Conservation (phyloP, 306 rosid species). For the Rosa rugosa region DNA sequence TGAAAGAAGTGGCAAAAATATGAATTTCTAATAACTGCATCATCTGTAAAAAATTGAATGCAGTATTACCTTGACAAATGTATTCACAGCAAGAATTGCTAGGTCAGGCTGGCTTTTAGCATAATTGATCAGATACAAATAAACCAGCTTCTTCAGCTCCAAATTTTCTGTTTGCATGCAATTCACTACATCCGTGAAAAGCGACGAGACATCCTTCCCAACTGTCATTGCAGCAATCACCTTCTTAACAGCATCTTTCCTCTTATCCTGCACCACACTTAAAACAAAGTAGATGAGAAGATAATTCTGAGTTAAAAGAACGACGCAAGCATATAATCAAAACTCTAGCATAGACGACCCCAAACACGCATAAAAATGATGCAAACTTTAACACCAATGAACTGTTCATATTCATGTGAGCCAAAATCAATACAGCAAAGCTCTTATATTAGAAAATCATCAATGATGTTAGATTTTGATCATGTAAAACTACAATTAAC, state of each 20-base stretch:
- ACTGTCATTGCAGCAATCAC: constrained; percentile 99
- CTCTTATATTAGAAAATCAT: not conserved
- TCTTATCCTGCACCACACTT: constrained; percentile 68
- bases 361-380: not conserved
- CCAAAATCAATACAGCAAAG: not conserved
- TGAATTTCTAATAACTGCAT: not conserved
- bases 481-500: not conserved
- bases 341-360: not conserved
- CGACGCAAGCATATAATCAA: not conserved
- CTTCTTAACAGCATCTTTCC: constrained; percentile 99
- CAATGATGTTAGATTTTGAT: not conserved
- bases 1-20: not conserved
- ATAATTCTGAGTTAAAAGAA: not conserved
- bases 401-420: not conserved
- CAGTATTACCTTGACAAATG: constrained; percentile 89
- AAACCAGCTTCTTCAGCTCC: constrained; percentile 95
- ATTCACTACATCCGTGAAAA: constrained; percentile 95
- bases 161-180: constrained; percentile 99
- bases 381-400: not conserved
- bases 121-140: constrained; percentile 89
- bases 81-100: constrained; percentile 96
- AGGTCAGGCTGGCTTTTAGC: constrained; percentile 99
- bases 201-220: constrained; percentile 96
- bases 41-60: constrained; percentile 17
- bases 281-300: not conserved